Base-by-base conservation (phyloP, 441 rosid species). In the Populus hybrid region DNA sequence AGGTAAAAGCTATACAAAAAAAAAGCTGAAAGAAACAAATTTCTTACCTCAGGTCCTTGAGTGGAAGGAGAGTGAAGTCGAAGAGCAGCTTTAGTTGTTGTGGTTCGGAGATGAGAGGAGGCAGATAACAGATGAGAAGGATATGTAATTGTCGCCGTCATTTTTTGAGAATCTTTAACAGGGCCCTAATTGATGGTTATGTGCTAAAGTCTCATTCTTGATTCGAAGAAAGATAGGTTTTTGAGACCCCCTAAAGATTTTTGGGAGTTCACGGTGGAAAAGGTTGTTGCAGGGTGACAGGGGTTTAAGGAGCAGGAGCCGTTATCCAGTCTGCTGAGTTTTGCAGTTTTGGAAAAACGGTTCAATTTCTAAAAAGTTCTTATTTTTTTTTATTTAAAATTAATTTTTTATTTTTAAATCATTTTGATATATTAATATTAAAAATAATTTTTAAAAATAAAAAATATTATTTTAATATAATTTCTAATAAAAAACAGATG, bases 31-130 rank as follows among this genome's bases (percentile, higher is more conserved):
- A 36, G 33, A 53, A 14, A 59, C 9, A 26, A 7, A 35, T 18
- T 76, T 75, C 68, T 68, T n/a, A 86, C 90, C 87, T 78, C 80
- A 78, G 68, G n/a, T 42, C 78, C 23, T 3, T 14, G 80, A 78
- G 78, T 36, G 66, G 73, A 77, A 70, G 76, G 77, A 33, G 79
- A 77, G 50, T 23, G 76, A 45, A 53, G 23, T 63, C 73, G 38
- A 28, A 63, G 64, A 79, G 71, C 72, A 76, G 74, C 36, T 33
- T 56, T 59, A 38, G 83, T 70, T 68, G 80, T 63, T 61, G 78
- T 73, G 35, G 71, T 24, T 68, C 68, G 84, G 29, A 66, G 75
- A 56, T 76, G 80, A 64, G 59, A 69, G 23, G 86, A 80, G 38
- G 84, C 64, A 79, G 77, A 82, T 68, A 80, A 61, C 73, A 83